phyloP scores from a whole-genome alignment of 345 rosid species.

The Noccaea bulbosa region DNA sequence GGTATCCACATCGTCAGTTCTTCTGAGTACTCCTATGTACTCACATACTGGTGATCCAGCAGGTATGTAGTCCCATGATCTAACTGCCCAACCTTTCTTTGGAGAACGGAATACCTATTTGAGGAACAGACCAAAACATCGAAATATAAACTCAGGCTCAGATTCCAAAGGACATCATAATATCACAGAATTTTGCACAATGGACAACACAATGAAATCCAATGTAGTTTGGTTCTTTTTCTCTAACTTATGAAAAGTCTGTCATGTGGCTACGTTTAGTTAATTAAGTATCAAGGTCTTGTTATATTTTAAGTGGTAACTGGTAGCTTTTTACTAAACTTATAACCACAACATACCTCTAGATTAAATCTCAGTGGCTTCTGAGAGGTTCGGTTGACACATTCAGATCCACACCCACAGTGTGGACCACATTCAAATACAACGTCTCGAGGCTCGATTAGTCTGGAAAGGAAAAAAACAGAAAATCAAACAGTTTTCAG shows the following conservation, averaged over 20 bases:
- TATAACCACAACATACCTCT: conserved; percentile 59
- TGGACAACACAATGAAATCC: not conserved
- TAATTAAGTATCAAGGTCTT: not conserved
- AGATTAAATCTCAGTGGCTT: conserved; percentile 66
- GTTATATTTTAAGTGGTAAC: not conserved
- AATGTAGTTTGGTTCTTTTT: not conserved
- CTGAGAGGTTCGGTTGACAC: conserved; percentile 85
- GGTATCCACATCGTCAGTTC: conserved; percentile 73
- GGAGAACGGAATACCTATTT: conserved; percentile 83
- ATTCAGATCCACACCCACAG: conserved; percentile 81
- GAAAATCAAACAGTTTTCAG: conserved; percentile 17
- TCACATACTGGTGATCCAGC: conserved; percentile 95
- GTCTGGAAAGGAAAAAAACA: conserved; percentile 47
- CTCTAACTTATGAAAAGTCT: not conserved
- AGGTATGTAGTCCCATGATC: conserved; percentile 94
- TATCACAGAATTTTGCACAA: conserved; percentile 6
- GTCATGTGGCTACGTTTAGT: not conserved
- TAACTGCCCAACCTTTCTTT: conserved; percentile 94
- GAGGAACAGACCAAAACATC: conserved; percentile 25
- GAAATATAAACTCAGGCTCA: conserved; percentile 2
- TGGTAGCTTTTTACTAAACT: not conserved
- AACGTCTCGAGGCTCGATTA: conserved; percentile 79
- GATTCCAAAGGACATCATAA: not conserved
- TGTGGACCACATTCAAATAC: conserved; percentile 94
- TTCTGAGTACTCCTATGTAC: conserved; percentile 71